Evolutionary conservation across 495 filamentous ascomycete genomes (phyloP).

Genomic region (Amorphotheca resinae): DNA sequence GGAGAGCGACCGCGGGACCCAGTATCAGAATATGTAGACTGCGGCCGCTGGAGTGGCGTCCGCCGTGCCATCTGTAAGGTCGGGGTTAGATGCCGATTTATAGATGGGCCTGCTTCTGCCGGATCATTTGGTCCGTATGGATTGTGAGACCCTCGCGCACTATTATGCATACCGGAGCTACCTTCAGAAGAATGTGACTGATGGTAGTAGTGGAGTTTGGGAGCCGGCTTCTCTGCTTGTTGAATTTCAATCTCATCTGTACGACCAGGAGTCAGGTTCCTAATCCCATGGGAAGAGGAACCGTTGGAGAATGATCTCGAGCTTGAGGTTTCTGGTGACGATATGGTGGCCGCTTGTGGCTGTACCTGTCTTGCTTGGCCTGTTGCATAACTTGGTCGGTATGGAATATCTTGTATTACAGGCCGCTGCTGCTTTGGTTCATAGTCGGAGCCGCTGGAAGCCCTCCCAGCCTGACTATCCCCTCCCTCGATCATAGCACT

Average conservation of each 20-base stretch:
- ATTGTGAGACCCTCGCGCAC: neutral
- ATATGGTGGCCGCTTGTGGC: conserved; percentile 30
- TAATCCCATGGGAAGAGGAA: neutral
- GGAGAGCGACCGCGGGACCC: conserved; percentile 48
- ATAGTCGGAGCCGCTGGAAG: conserved; percentile 14
- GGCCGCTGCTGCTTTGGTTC: conserved; percentile 10
- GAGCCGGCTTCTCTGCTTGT: conserved; percentile 22
- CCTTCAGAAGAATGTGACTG: conserved; percentile 21
- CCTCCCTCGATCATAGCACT: conserved; percentile 25
- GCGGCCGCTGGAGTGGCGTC: conserved; percentile 48
- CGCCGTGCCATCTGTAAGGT: conserved; percentile 34
- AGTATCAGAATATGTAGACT: conserved; percentile 62
- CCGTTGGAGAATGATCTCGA: conserved; percentile 17
- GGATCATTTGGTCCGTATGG: conserved; percentile 27
- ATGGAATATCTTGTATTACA: conserved; percentile 22
- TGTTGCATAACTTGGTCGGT: conserved; percentile 23
- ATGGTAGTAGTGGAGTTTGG: conserved; percentile 44
- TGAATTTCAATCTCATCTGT: conserved; percentile 11
- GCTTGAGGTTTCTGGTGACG: conserved; percentile 30
- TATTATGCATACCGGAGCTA: neutral
- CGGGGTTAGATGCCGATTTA: conserved; percentile 47
- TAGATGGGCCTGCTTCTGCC: conserved; percentile 25
- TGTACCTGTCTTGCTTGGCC: conserved; percentile 25
- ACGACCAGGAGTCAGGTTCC: conserved; percentile 2
- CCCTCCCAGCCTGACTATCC: conserved; percentile 19